A percentile compares a stretch with the other conserved stretches of the same genome.
Evolutionary conservation across 495 filamentous ascomycete species (phyloP).

Genomic region (Lasiosphaeris hirsuta): DNA sequence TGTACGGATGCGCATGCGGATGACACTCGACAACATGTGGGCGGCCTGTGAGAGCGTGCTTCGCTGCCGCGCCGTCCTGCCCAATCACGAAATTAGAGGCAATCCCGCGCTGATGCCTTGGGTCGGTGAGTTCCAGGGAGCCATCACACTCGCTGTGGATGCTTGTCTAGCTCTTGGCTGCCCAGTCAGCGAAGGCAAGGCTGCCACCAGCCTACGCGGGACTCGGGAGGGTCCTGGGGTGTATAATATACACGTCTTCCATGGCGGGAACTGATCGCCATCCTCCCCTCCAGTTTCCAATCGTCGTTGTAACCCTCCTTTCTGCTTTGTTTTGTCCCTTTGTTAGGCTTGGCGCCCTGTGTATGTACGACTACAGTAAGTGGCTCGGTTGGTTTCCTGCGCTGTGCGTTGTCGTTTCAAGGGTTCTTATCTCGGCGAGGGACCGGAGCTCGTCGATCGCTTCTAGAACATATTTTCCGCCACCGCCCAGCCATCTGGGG

Average conservation of each 20-base stretch:
- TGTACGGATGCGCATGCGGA: constrained; percentile 2
- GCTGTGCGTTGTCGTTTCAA: constrained; percentile 8
- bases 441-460: constrained; percentile 19
- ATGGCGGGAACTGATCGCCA: too few species aligned
- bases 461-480: constrained; percentile 23
- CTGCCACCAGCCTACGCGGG: too few species aligned
- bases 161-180: not conserved
- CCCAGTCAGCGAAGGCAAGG: not conserved
- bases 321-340: too few species aligned
- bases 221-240: too few species aligned
- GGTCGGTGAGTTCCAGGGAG: not conserved
- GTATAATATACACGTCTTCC: too few species aligned
- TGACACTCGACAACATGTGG: too few species aligned
- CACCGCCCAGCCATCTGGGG: constrained; percentile 11
- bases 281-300: too few species aligned
- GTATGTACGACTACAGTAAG: too few species aligned
- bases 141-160: not conserved
- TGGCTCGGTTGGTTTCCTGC: constrained; percentile 4
- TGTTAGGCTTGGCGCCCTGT: too few species aligned
- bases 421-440: constrained; percentile 19
- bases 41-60: too few species aligned
- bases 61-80: not conserved
- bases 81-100: constrained; percentile 3
- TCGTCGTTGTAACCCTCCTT: too few species aligned
- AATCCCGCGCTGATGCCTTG: not conserved